These are phyloP conservation scores for Eimeria falciformis DNA, from an alignment of 169 alveolate genomes.

Conservation along the genomic window DNA sequence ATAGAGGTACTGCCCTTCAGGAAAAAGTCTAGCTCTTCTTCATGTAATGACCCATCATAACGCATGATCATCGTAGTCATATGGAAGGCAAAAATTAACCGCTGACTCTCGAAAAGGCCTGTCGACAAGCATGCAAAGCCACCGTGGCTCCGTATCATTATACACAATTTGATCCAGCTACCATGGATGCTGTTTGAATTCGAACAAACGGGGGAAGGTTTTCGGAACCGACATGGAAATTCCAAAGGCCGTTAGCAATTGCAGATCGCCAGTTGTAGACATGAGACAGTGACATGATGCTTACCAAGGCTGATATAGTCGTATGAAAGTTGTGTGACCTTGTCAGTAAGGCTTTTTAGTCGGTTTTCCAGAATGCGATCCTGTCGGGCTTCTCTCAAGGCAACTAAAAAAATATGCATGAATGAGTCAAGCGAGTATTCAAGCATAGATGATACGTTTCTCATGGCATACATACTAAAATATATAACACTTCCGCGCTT, in stretches of 20 bases:
- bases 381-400: constrained; percentile 93
- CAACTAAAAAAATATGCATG: constrained; percentile 91
- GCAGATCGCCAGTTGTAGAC: too few species aligned
- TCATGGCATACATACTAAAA: constrained; percentile 95
- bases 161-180: too few species aligned
- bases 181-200: too few species aligned
- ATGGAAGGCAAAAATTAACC: constrained; percentile 94
- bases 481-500: constrained; percentile 86
- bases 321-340: constrained; percentile 92
- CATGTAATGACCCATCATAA: constrained; percentile 89
- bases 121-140: neutral
- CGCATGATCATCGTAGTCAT: constrained; percentile 96
- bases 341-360: constrained; percentile 92
- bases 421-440: constrained; percentile 95
- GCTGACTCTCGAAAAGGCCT: constrained; percentile 92
- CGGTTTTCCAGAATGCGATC: constrained; percentile 93
- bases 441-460: constrained; percentile 94
- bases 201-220: too few species aligned
- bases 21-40: constrained; percentile 94
- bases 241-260: too few species aligned
- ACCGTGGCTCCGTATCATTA: too few species aligned
- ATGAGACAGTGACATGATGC: too few species aligned
- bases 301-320: constrained; percentile 93
- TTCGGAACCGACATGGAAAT: too few species aligned
- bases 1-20: constrained; percentile 94